Base-by-base conservation (phyloP, 176 grass and related monocot genomes). In the Chloris gayana region DNA sequence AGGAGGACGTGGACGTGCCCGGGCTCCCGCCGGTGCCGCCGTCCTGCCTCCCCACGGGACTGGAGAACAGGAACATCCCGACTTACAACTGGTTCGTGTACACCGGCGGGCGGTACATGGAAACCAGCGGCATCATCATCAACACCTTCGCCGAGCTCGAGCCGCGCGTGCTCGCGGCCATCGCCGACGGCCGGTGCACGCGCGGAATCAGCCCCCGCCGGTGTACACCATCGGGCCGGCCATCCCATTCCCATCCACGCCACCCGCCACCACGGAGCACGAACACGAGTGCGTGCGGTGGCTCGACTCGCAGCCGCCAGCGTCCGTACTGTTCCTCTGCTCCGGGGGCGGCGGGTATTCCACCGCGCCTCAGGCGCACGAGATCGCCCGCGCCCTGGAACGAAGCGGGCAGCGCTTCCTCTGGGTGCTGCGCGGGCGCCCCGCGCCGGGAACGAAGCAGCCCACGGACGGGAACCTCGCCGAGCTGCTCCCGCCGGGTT, bases 321-420 rank as follows among this genome's bases (percentile, higher is more conserved):
- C 67, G 1, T 91, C 88, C 22, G 88, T 94, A 9, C 31, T 88
- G 6, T 49, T 86, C 68, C 57, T 94, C 34, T 91, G 82, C 76
- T 88, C 91, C 56, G 83, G 88, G 0, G 76, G 91, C 73, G 51
- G 38, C 25, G 82, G 82, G 4, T 30, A 14, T 39, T 57, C 85
- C 19, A 33, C 50, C 34, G 33, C 42, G 72, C 0, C 72, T 14
- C 72, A 63, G 64, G 85, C 73, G 53, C 73, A 41, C 34, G 56
- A 61, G 56, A 22, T 6, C 6, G 73, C 54, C 14, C 19, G 1
- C 4, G 56, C 14, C 37, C 57, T 44, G 37, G 74, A 62, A 3
- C 74, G 57, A n/a, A 42, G 37, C 37, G 74, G 56, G 0, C 37
- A 76, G 37, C 57, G 74, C 3, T 76, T 76, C 74, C 74, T 76